Evolutionary conservation across 2,329 filamentous ascomycete genomes (phyloP), one percentile per base, ranked within the genome.

Genomic region (Dothidotthia symphoricarpi): DNA sequence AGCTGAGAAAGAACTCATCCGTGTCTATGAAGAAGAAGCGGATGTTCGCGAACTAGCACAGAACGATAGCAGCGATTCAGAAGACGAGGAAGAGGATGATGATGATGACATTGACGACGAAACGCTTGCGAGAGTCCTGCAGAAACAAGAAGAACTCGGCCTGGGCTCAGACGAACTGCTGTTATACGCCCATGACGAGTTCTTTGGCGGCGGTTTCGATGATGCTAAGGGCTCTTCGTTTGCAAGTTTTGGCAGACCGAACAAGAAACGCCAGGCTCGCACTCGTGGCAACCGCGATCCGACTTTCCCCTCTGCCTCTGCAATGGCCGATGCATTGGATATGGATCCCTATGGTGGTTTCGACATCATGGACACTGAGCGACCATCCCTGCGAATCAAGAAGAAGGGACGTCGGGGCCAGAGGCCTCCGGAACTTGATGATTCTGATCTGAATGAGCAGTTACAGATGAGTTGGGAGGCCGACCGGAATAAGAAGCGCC

Each of bases 321-420:
- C 74, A 12, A 73, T 82, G 51, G 78, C 77, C 3, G 78, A 81
- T 57, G 72, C 74, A 0, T 67, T 82, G 2, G 77, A 81, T n/a
- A 66, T 70, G 45, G 75, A 79, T 48, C 76, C 78, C 39, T 74
- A 82, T 39, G 81, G 84, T 43, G 85, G 81, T 7, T 83, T 95
- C 47, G 88, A 95, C 57, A 73, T 94, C 29, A 91, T 93, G 83
- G 87, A 95, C 56, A 88, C 86, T 68, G 78, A 86, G 12, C 76
- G 82, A 16, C 81, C 83, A 1, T 88, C 81, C 36, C 64, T 89
- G 5, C 77, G 75, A 38, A 80, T 76, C 45, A 83, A 80, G 56
- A 72, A 76, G 49, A 88, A 86, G 63, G 81, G 80, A 28, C 73
- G 75, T 11, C 77, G 78, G 45, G 74, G 71, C 30, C 71, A 75